Evolutionary conservation across 345 rosid species (phyloP).

Genomic region (Draba incana): DNA sequence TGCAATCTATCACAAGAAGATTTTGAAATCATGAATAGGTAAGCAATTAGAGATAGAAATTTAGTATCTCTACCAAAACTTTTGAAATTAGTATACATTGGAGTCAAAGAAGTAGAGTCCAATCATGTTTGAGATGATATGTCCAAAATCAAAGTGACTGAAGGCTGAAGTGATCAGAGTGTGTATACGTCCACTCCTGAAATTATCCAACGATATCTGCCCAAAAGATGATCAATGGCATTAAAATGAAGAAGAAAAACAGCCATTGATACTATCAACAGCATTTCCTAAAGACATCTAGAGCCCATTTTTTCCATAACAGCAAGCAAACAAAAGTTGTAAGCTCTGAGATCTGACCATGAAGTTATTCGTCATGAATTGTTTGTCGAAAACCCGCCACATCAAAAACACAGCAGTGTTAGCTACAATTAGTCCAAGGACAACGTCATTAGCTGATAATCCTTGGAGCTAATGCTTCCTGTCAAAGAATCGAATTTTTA

Average conservation of each 20-base stretch:
- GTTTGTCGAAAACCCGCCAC: slow-evolving; percentile 63
- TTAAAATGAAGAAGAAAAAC: neutral
- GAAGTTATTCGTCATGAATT: slow-evolving; percentile 76
- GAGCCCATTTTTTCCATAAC: neutral
- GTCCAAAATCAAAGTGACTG: slow-evolving; percentile 71
- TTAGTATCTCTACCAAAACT: slow-evolving; percentile 4
- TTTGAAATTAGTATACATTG: slow-evolving; percentile 55
- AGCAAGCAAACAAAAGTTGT: slow-evolving; percentile 3
- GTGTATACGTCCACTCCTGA: slow-evolving; percentile 66
- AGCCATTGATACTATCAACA: neutral
- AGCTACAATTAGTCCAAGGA: slow-evolving; percentile 66
- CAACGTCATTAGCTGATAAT: slow-evolving; percentile 48
- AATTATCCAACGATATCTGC: slow-evolving; percentile 85
- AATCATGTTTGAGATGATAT: too few species aligned
- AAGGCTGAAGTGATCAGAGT: slow-evolving; percentile 81
- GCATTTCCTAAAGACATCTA: slow-evolving; percentile 16
- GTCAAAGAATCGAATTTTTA: slow-evolving; percentile 22
- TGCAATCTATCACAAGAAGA: slow-evolving; percentile 56
- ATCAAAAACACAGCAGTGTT: slow-evolving; percentile 70
- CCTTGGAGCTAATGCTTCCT: slow-evolving; percentile 70
- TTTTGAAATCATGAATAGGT: slow-evolving; percentile 7
- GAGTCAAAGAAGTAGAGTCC: slow-evolving; percentile 92
- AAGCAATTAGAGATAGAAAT: slow-evolving; percentile 10
- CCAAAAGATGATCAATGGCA: slow-evolving; percentile 26
- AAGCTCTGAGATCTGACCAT: slow-evolving; percentile 58